A percentile compares a stretch with the other conserved stretches of the same genome.
phyloP scores from a whole-genome alignment of 148 eudicot genomes.

The Nepenthes gracilis region DNA sequence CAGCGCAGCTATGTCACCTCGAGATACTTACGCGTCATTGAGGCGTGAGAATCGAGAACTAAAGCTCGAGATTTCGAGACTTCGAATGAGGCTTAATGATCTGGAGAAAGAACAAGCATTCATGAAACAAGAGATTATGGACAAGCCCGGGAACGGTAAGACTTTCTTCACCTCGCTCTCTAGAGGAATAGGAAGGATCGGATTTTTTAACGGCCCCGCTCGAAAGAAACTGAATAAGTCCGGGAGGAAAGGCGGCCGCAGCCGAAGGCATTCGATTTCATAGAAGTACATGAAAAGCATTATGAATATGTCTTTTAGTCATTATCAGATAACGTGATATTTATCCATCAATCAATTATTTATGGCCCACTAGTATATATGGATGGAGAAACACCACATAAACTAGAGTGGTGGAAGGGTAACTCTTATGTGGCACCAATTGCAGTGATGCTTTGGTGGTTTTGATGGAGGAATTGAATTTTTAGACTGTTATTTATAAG shows the following conservation, averaged over 20 bases:
- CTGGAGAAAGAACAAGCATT: slow-evolving; percentile 62
- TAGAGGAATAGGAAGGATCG: slow-evolving; percentile 43
- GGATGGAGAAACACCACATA: no score
- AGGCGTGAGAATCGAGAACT: slow-evolving; percentile 72
- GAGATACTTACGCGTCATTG: slow-evolving; percentile 64
- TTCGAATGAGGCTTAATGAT: slow-evolving; percentile 70
- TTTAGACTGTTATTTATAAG: no score
- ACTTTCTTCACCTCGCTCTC: slow-evolving; percentile 47
- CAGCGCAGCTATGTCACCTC: slow-evolving; percentile 66
- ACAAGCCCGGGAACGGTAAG: slow-evolving; percentile 35
- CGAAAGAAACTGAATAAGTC: slow-evolving; percentile 33
- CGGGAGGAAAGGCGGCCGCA: slow-evolving; percentile 33
- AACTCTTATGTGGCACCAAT: no score
- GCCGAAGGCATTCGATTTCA: slow-evolving; percentile 43
- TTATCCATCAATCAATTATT: no score
- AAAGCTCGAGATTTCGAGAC: slow-evolving; percentile 64
- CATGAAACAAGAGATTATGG: slow-evolving; percentile 72
- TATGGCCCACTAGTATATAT: no score
- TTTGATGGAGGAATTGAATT: no score
- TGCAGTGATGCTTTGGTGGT: no score
- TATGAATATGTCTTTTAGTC: no score
- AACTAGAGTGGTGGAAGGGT: no score
- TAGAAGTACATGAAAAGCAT: slow-evolving; percentile 5
- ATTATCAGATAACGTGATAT: no score
- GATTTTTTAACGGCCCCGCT: slow-evolving; percentile 22